Evolutionary conservation across 2,329 filamentous ascomycete genomes (phyloP), one percentile per base, ranked within the genome.

Genomic region (Arthroderma uncinatum): DNA sequence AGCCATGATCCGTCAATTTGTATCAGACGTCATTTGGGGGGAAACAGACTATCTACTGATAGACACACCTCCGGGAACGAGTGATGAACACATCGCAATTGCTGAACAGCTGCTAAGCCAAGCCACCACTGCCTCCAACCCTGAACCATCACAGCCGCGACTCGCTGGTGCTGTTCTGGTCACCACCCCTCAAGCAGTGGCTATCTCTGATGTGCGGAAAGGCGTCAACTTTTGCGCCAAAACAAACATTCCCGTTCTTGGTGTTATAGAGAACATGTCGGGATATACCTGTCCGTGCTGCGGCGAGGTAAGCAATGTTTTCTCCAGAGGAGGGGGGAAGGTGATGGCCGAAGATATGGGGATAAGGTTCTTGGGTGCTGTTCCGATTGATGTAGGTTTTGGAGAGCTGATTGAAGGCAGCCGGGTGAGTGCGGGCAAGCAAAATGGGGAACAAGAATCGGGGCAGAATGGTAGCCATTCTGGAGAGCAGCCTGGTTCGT

Each of bases 1-100:
- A 3, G 93, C 93, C 54, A 98, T 98, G 93, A 89, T 98, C 58
- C 84, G 91, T 40, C 93, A 98, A 71, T 98, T 98, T 68, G 78
- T 98, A 28, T 86, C 87, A 0, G 91, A 96, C 67, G 91, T 96
- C 3, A 79, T 89, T 30, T 97, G 93, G 93, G 81, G 78, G 0
- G 81, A 85, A 23, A 82, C 89, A n/a, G 92, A 97, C 70, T 97
- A 89, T 68, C 79, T 98, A 0, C 81, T 98, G 59, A 89, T 98
- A 67, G 93, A 98, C 71, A 98, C 93, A 2, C 93, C 93, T 10
- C 93, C 93, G 0, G 93, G 93, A 2, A 98, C 93, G 1, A 93
- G 87, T 59, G 93, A 98, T 72, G 93, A 98, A 73, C 93, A 97
- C 70, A 97, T 98, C 53, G 93, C 90, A 0, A 82, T 96, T 0